Base-by-base conservation (phyloP, 805 yeast species). In the Candida nonsorbophila region DNA sequence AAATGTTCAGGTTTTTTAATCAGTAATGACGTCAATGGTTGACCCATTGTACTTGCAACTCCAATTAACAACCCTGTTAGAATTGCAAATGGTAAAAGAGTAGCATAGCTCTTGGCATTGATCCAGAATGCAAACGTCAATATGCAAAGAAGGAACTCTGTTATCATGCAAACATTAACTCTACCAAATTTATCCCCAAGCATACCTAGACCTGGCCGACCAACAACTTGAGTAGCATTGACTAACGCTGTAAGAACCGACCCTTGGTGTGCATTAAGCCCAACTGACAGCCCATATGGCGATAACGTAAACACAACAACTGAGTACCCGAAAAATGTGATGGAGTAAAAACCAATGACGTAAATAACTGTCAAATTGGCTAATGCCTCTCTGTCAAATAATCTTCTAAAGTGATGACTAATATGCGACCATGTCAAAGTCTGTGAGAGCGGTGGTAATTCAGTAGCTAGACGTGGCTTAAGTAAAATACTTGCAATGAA, bases 131-230 rank as follows among this genome's bases (percentile, higher is more conserved):
- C 67, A 25, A 45, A 51, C 6, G 57, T 22, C 29, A 59, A 35
- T 5, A 60, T 41, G 9, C 52, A 36, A 12, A 50, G 40, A 6
- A 42, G 14, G 5, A 50, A 24, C 34, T 60, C 43, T 11, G 49
- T 18, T 7, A 35, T 20, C 0, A 35, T 27, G 0, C 56, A 41
- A 8, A 51, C 36, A 36, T 73, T 74, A 31, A 59, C 42, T 17
- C 75, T 54, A 2, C 82, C 82, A 17, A 61, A 32, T 5, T 39
- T 44, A 42, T 72, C 79, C 13, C 72, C 76, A 6, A 62, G 13
- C 21, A 52, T 41, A 1, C 76, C 77, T 24, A 77, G 65, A 4
- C 55, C 27, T 2, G 76, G 57, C 22, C 83, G 54, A 5, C 82
- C 82, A 14, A 72, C 41, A 1, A 63, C 47, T 27, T 77, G 72